Base-by-base conservation (phyloP, 2,329 filamentous ascomycete species). In the Ceratocystiopsis sp. region DNA sequence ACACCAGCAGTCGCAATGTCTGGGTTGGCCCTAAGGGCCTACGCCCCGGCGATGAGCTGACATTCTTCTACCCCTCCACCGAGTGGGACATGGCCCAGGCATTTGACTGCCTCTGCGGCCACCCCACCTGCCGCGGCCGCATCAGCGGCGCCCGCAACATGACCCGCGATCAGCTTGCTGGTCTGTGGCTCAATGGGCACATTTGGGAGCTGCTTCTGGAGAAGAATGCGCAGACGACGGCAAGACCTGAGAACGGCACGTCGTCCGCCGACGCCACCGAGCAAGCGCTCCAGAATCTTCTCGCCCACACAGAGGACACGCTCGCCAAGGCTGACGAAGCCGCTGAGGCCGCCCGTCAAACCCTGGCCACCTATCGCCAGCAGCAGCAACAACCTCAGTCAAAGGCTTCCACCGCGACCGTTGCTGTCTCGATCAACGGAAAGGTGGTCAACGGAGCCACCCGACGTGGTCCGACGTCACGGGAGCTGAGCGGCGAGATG, bases 21-120 rank as follows among this genome's bases (percentile, higher is more conserved):
- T 61, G 78, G 21, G 75, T 71, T 12, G 71, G 70, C 8, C 69
- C 69, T 18, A 65, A 66, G 43, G 73, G 74, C 33, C 64, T 78
- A 42, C 54, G 60, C 42, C 55, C 60, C 4, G 72, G 71, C 40
- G 69, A 78, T 46, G 74, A 78, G 54, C 62, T 78, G 39, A 75
- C 73, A 42, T 84, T 83, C 62, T 84, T 84, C 61, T 84, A 84
- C 52, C 78, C 80, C 4, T 81, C 75, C 43, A 83, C 78, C 1
- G 80, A 84, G 59, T 84, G 78, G 78, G 54, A 66, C 53, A 83
- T 84, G 79, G 73, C 74, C 32, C 79, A 84, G 62, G 68, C 76
- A 4, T 84, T 84, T 55, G 61, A 70, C 46, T 84, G 80, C 56
- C 62, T 70, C 46, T 84, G 80, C 55, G 65, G 67, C 48, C 65